Evolutionary conservation across 2,329 filamentous ascomycete species (phyloP).

Genomic region (Sphaerulina musiva): DNA sequence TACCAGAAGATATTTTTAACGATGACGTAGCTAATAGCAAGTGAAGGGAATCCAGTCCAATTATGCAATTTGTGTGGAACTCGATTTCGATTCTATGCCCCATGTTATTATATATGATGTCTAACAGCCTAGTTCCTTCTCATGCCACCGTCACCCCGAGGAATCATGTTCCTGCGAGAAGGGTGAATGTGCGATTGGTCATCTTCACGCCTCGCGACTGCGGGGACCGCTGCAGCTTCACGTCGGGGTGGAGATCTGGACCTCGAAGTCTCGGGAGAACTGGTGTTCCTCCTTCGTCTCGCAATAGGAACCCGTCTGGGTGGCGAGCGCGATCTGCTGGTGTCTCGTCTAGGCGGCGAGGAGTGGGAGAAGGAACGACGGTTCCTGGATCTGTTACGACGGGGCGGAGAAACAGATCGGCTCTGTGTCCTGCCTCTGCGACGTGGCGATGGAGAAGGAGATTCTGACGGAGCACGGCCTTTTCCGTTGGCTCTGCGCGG

Average conservation of each 20-base stretch:
- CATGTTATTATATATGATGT: conserved; percentile 21
- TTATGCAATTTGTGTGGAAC: neutral
- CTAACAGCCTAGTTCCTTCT: conserved; percentile 24
- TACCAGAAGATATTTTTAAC: too few relatives aligned
- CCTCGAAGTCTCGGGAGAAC: conserved; percentile 25
- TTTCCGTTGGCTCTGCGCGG: conserved; percentile 10
- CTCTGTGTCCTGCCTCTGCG: conserved; percentile 23
- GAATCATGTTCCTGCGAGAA: conserved; percentile 30
- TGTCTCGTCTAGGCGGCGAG: conserved; percentile 18
- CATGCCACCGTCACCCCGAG: conserved; percentile 14
- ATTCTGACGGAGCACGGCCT: neutral
- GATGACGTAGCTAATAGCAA: too few relatives aligned
- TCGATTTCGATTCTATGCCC: neutral
- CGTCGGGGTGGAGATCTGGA: conserved; percentile 21
- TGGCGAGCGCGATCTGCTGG: conserved; percentile 20
- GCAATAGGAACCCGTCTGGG: conserved; percentile 17
- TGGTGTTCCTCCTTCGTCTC: conserved; percentile 28
- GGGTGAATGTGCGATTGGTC: conserved; percentile 35
- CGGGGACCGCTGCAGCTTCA: neutral
- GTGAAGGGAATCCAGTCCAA: neutral
- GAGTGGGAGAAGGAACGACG: conserved; percentile 15
- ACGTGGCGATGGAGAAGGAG: conserved; percentile 8
- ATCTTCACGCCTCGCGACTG: conserved; percentile 15
- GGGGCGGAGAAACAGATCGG: conserved; percentile 22
- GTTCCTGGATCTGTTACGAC: conserved; percentile 13